Base-by-base conservation (phyloP, 2,329 filamentous ascomycete species). In the Pseudogymnoascus sp. region DNA sequence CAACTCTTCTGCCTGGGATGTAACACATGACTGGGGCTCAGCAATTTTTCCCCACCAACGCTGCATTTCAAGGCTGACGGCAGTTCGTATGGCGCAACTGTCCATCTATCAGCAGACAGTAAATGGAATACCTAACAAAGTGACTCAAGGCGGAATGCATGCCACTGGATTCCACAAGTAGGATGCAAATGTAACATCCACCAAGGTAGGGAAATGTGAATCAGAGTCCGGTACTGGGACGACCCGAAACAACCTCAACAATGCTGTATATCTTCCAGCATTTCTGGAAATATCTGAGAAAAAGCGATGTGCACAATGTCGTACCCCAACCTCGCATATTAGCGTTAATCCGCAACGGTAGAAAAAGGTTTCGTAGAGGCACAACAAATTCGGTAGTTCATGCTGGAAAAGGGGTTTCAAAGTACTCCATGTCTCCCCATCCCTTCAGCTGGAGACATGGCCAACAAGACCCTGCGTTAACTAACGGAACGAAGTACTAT, bases 1-100 rank as follows among this genome's bases (percentile, higher is more conserved):
- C 16, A 55, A 16, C 49, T 55, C 49, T 55, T 33, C 49, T 33
- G 28, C 49, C n/a, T 55, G 28, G n/a, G 28, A 33, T 33, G 49
- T 35, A 55, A 55, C 49, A 12, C 49, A 19, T 55, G 49, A 55
- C 49, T 6, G 16, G 49, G 49, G 49, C 49, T 55, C 28, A 55
- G 9, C 49, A 14, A 9, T 22, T 22, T 6, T 35, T 22, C 28
- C 28, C 49, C 28, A 55, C 49, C 49, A 55, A 55, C 49, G 14
- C n/a, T 55, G 49, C 49, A 55, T 55, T 55, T n/a, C 49, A 22
- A 33, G 49, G 49, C 49, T 55, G 49, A 55, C 49, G 49, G 16
- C 28, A 33, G 49, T 55, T 55, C 28, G 16, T 33, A 55, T 55
- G 49, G 33, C 49, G 49, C 49, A 5, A 55, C 49, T 35, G 16